Evolutionary conservation across 345 rosid genomes (phyloP).

Genomic region (Tarenaya hassleriana): DNA sequence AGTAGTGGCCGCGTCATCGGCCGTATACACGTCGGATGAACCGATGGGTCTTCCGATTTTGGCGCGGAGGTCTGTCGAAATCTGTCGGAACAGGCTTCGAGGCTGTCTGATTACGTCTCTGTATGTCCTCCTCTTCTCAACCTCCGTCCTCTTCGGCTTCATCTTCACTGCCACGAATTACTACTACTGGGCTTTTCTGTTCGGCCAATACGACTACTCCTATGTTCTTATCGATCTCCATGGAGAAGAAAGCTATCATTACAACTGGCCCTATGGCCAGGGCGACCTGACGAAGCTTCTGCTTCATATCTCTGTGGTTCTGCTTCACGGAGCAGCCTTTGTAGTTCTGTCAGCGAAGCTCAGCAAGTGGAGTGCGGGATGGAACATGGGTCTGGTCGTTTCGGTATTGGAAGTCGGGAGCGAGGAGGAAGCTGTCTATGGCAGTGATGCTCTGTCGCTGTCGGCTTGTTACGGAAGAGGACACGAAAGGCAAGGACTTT

Average conservation of each 20-base stretch:
- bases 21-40: conserved; percentile 22
- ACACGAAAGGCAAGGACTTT: conserved; percentile 22
- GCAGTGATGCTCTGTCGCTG: conserved; percentile 28
- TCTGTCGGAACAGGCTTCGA: conserved; percentile 17
- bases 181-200: conserved; percentile 8
- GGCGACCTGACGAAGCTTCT: not conserved
- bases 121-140: conserved; percentile 29
- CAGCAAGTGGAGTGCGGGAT: conserved; percentile 38
- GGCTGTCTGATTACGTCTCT: conserved; percentile 41
- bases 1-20: conserved; percentile 25
- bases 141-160: conserved; percentile 27
- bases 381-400: conserved; percentile 40
- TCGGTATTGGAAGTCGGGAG: conserved; percentile 31
- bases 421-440: conserved; percentile 19
- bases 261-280: not conserved
- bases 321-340: conserved; percentile 24
- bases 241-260: not conserved
- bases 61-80: conserved; percentile 9
- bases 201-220: not conserved
- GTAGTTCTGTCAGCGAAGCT: conserved; percentile 28
- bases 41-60: conserved; percentile 9
- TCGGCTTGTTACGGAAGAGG: conserved; percentile 29
- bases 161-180: conserved; percentile 27
- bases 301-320: not conserved
- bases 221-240: not conserved